phyloP scores from a whole-genome alignment of 495 filamentous ascomycete species.

The Glarea lozoyensis region DNA sequence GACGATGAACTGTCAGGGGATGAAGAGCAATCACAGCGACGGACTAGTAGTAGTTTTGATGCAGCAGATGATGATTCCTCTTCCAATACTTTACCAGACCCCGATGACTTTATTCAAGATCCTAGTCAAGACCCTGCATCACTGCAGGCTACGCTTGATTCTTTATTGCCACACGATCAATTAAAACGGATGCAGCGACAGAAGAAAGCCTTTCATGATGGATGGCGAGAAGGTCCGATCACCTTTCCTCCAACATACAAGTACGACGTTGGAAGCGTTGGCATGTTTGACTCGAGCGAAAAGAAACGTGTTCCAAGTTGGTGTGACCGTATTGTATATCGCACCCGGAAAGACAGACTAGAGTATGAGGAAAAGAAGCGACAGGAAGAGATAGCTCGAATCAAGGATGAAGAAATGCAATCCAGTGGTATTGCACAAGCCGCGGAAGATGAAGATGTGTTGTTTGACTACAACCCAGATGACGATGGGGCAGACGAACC shows the following conservation, averaged over 20 bases:
- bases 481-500: constrained; percentile 45
- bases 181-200: constrained; percentile 63
- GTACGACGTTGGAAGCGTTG: constrained; percentile 92
- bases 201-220: constrained; percentile 75
- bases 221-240: constrained; percentile 86
- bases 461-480: constrained; percentile 88
- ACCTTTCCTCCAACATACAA: constrained; percentile 90
- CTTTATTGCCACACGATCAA: constrained; percentile 85
- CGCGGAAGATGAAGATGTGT: constrained; percentile 68
- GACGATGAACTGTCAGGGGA: too few relatives aligned
- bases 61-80: constrained; percentile 14
- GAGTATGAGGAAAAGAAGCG: constrained; percentile 58
- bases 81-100: constrained; percentile 33
- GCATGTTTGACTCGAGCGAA: constrained; percentile 87
- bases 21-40: constrained; percentile 10
- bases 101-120: constrained; percentile 44
- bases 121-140: constrained; percentile 43
- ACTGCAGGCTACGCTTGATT: constrained; percentile 76
- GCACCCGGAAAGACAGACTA: constrained; percentile 60
- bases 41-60: constrained; percentile 12
- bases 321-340: constrained; percentile 94
- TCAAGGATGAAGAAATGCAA: constrained; percentile 78
- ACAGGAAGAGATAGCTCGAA: constrained; percentile 57
- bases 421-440: constrained; percentile 65
- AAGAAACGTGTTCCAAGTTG: constrained; percentile 89